Percentiles rank a stretch among this genome's conserved stretches.
Conservation (phyloP, 1,284 basidiomycete genomes). For the Volvariella surrecta region DNA sequence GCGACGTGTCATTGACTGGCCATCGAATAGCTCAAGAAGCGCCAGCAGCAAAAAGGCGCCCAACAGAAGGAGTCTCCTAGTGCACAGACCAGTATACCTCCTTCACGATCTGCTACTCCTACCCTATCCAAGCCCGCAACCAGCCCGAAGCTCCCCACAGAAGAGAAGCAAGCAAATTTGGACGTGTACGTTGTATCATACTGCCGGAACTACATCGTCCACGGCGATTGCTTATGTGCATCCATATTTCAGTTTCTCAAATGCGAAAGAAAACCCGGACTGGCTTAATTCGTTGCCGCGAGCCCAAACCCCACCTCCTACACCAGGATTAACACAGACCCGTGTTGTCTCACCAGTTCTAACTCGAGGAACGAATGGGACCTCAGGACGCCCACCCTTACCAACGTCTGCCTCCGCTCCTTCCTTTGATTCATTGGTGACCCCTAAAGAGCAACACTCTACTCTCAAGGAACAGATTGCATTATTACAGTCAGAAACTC, state of each 20-base stretch:
- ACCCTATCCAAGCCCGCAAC: constrained; percentile 22
- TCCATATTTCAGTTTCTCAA: constrained; percentile 21
- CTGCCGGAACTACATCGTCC: neutral
- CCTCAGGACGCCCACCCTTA: neutral
- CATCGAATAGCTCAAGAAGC: constrained; percentile 55
- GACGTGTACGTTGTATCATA: constrained; percentile 38
- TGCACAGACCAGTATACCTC: constrained; percentile 19
- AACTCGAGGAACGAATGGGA: constrained; percentile 2
- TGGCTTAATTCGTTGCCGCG: constrained; percentile 55
- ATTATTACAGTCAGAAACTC: constrained; percentile 19
- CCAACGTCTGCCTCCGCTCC: constrained; percentile 14
- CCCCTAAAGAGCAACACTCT: constrained; percentile 4
- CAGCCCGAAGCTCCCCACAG: constrained; percentile 3
- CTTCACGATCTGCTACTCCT: constrained; percentile 48
- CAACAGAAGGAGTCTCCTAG: constrained; percentile 16
- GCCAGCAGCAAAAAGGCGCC: constrained; percentile 57
- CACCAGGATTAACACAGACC: neutral
- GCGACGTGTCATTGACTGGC: constrained; percentile 10
- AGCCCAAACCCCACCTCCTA: constrained; percentile 28
- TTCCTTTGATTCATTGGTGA: constrained; percentile 9
- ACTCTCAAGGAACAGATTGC: constrained; percentile 13
- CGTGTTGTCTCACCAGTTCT: neutral
- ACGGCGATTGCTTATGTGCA: neutral
- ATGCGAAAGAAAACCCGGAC: constrained; percentile 29
- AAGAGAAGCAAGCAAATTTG: constrained; percentile 35